Percentiles rank a stretch among this genome's conserved stretches.
phyloP scores from a whole-genome alignment of 2,329 filamentous ascomycete species.

The Ceratocystis albifundus region DNA sequence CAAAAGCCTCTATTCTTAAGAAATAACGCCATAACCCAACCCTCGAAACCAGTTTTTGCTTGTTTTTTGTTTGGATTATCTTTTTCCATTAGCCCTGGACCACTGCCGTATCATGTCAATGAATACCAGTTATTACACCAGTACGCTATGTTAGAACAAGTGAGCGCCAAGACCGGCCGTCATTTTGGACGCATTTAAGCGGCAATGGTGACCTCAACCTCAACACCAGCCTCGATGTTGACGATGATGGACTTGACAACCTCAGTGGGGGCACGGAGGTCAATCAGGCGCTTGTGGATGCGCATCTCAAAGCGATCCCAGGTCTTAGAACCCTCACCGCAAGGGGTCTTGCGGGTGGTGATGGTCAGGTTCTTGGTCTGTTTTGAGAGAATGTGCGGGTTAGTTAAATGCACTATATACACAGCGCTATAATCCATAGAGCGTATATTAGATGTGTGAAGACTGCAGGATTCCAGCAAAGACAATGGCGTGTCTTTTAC shows the following conservation, averaged over 20 bases:
- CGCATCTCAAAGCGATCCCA: constrained; percentile 99
- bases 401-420: not conserved
- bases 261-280: constrained; percentile 96
- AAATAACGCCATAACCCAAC: constrained; percentile 19
- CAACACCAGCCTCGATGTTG: constrained; percentile 88
- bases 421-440: too few relatives aligned
- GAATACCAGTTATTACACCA: constrained; percentile 4
- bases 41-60: constrained; percentile 17
- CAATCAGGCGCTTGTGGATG: constrained; percentile 97
- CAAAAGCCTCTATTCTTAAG: constrained; percentile 16
- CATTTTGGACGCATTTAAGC: constrained; percentile 42
- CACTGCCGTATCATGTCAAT: not conserved
- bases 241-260: constrained; percentile 94
- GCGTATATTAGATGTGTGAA: not conserved
- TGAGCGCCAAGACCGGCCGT: not conserved
- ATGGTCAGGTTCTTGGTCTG: constrained; percentile 86
- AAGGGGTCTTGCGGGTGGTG: constrained; percentile 97
- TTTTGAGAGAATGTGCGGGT: constrained; percentile 35
- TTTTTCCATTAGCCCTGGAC: constrained; percentile 12
- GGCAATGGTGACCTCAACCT: constrained; percentile 87
- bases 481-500: too few relatives aligned
- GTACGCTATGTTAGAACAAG: not conserved
- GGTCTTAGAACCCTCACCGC: constrained; percentile 99
- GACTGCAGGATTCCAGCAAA: not conserved
- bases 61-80: constrained; percentile 18